Percentiles rank a stretch among this genome's conserved stretches.
Evolutionary conservation across 2,329 filamentous ascomycete species (phyloP).

Genomic region (Thelonectria olida): DNA sequence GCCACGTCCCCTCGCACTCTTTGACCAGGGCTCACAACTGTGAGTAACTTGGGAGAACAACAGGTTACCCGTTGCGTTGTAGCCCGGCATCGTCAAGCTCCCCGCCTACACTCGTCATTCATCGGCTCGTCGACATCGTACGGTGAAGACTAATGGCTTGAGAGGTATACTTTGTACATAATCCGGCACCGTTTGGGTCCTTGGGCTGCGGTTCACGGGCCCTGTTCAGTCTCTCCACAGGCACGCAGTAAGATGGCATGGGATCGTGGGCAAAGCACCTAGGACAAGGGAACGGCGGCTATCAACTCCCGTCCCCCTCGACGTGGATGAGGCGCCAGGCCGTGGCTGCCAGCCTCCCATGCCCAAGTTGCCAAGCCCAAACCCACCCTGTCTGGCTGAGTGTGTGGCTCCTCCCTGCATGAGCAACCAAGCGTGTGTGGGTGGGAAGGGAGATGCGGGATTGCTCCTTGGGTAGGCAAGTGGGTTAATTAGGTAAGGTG

Average conservation of each 20-base stretch:
- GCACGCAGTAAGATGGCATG: neutral
- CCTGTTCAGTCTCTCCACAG: neutral
- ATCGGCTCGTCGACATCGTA: constrained; percentile 2
- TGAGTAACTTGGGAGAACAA: neutral
- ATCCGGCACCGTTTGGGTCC: neutral
- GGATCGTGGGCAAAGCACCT: neutral
- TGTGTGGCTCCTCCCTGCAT: neutral
- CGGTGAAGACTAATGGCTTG: neutral
- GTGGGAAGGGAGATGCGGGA: neutral
- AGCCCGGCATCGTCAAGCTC: constrained; percentile 1
- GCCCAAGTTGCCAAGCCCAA: too few species aligned
- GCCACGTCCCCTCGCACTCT: neutral
- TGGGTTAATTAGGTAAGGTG: constrained; percentile 5
- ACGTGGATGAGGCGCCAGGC: neutral
- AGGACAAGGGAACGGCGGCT: constrained; percentile 12
- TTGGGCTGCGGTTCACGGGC: neutral
- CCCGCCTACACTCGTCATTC: neutral
- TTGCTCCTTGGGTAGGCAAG: neutral
- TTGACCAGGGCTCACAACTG: neutral
- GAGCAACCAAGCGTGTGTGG: neutral
- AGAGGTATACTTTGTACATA: neutral
- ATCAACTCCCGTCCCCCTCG: constrained; percentile 9
- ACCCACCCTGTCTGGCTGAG: neutral
- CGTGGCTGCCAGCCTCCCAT: neutral
- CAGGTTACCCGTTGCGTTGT: neutral